Evolutionary conservation across 805 yeast species (phyloP), one percentile per base, ranked within the genome.

Genomic region (Saccharomycopsis amapae): DNA sequence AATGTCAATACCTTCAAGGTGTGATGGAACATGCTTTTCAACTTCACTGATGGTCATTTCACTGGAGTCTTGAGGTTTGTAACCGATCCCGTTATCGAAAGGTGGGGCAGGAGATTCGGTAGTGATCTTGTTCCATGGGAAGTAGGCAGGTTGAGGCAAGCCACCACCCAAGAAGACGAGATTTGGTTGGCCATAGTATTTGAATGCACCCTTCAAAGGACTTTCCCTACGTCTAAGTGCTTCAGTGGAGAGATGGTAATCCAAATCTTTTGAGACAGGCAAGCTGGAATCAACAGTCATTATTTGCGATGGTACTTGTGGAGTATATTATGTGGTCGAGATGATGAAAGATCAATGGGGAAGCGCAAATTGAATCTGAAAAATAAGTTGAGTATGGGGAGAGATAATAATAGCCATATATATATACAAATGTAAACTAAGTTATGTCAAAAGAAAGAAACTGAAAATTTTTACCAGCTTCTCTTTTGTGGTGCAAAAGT

Each of bases 121-220:
- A 19, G 72, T 62, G 48, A 90, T 62, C 54, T 78, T 76, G 57
- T 88, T 86, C 75, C 90, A 86, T 37, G 98, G 97, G 75, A 90
- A 90, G 65, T 85, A 84, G 53, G 84, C 90, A 22, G 96, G 69
- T 62, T 86, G 68, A 12, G 98, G 98, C 56, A 90, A 75, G 5
- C 98, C 98, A 57, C 97, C 98, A 45, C 97, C 97, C 46, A 90
- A 75, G 61, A 88, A 89, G 46, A 87, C 79, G 59, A 93, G 71
- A 44, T 81, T 77, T 28, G 95, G 96, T 53, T 76, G 73, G 36
- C 69, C 68, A 58, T 69, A 82, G 68, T 84, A 82, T 60, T 78
- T 79, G 71, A 90, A 86, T 15, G 95, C 94, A 33, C 78, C 67
- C 67, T 93, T 90, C 65, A 90, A 73, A 12, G 86, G 81, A 10